These are phyloP conservation scores for Psilocybe tampanensis DNA, from an alignment of 768 basidiomycete species.

Conservation along the genomic window DNA sequence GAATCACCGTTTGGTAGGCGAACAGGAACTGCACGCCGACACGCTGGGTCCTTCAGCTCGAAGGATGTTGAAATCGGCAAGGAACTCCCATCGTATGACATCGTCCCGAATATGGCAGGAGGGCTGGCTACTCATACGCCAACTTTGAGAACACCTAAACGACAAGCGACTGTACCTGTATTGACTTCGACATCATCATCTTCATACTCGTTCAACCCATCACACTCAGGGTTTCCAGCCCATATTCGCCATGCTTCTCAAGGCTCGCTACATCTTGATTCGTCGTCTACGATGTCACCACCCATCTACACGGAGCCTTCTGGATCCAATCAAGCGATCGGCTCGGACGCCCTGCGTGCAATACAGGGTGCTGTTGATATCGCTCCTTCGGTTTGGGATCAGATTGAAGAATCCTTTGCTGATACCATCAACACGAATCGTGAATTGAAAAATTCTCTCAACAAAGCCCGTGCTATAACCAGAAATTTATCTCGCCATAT, in stretches of 20 bases:
- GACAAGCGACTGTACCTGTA: conserved; percentile 42
- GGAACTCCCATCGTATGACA: conserved; percentile 68
- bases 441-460: conserved; percentile 56
- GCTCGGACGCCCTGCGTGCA: conserved; percentile 78
- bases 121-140: conserved; percentile 41
- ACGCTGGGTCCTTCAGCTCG: conserved; percentile 94
- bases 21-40: conserved; percentile 69
- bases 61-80: conserved; percentile 92
- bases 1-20: conserved; percentile 38
- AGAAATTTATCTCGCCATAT: conserved; percentile 62
- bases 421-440: conserved; percentile 42
- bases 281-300: conserved; percentile 36
- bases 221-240: conserved; percentile 17
- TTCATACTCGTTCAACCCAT: conserved; percentile 11
- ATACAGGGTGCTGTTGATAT: conserved; percentile 79
- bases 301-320: conserved; percentile 48
- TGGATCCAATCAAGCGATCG: conserved; percentile 61
- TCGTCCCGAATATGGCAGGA: conserved; percentile 36
- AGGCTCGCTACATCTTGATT: conserved; percentile 34
- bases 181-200: conserved; percentile 33
- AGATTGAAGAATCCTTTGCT: conserved; percentile 70
- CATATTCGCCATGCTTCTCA: conserved; percentile 30
- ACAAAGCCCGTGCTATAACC: conserved; percentile 66
- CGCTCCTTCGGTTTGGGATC: conserved; percentile 81
- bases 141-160: conserved; percentile 53